phyloP scores from a whole-genome alignment of 2,329 filamentous ascomycete genomes.

The Golovinomyces cichoracearum region DNA sequence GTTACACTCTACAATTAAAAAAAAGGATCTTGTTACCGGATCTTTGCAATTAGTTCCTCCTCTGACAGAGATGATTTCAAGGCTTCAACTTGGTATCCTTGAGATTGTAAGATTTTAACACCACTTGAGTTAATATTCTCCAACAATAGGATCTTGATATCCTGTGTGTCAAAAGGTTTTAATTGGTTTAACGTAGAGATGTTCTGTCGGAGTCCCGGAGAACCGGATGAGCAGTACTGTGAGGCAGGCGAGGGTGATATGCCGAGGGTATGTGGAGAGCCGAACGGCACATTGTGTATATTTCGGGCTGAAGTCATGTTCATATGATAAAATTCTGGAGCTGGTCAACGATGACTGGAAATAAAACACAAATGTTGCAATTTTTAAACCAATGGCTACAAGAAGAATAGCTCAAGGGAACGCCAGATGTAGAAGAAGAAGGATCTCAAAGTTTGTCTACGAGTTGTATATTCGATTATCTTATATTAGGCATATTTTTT shows the following conservation, averaged over 20 bases:
- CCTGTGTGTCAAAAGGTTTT: constrained; percentile 84
- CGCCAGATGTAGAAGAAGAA: no score
- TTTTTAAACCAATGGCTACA: no score
- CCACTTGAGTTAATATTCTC: constrained; percentile 93
- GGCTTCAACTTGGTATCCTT: constrained; percentile 90
- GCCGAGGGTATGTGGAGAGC: background rate
- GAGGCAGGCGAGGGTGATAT: background rate
- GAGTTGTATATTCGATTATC: no score
- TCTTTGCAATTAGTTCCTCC: constrained; percentile 89
- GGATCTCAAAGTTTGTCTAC: no score
- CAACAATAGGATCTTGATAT: constrained; percentile 84
- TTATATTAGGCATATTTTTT: no score
- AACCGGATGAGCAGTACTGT: background rate
- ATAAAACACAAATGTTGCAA: no score
- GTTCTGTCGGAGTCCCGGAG: constrained; percentile 17
- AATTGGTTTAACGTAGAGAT: constrained; percentile 40
- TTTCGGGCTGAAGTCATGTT: background rate
- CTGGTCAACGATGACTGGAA: no score
- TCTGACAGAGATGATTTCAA: constrained; percentile 75
- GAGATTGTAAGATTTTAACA: constrained; percentile 49
- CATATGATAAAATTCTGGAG: no score
- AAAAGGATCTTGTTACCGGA: constrained; percentile 33
- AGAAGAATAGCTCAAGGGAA: no score
- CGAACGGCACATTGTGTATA: background rate
- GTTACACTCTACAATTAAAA: constrained; percentile 8